Base-by-base conservation (phyloP, 2,329 filamentous ascomycete genomes). In the Aureobasidium vineae region DNA sequence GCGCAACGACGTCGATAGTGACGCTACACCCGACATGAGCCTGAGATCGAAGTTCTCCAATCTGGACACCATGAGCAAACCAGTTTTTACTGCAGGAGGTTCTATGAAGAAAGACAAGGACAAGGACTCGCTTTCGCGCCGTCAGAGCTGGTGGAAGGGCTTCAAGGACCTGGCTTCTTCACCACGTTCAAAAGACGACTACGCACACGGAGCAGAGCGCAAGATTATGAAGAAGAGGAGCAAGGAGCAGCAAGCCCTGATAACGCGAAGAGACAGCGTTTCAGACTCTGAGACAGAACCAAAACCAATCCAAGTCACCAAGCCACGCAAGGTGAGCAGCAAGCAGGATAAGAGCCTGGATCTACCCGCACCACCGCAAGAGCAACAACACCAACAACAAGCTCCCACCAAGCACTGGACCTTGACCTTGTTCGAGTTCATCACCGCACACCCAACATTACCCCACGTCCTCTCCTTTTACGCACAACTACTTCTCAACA, bases 391-490 rank as follows among this genome's bases (percentile, higher is more conserved):
- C 13, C 41, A 56, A 49, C 61, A 53, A 23, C 21, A 57, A 15
- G 5, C 53, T 10, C 47, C 49, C 23, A 67, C 72, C 69, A 60
- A 69, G 83, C 64, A 68, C 54, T 67, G 66, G 56, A 56, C 68
- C 5, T 45, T 79, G 2, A 79, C 82, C 41, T 78, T 88, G 69
- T 85, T 90, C 72, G 81, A 82, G 21, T 86, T 87, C 75, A 80
- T 90, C 64, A 86, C 88, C 70, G 81, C 83, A 5, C 86, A 89
- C 70, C 88, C 88, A 0, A 83, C 86, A 67, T 82, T 90, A 10
- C 88, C 88, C 0, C 82, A 85, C 65, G 86, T 89, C 33, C 79
- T 90, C 19, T 87, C 86, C 21, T 88, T 82, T 77, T 90, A 88
- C 78, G 83, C 86, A 15, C 87, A 90, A 73, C 79, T 90, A 54